Conservation (phyloP, 768 basidiomycete genomes). For the Boletus coccyginus region DNA sequence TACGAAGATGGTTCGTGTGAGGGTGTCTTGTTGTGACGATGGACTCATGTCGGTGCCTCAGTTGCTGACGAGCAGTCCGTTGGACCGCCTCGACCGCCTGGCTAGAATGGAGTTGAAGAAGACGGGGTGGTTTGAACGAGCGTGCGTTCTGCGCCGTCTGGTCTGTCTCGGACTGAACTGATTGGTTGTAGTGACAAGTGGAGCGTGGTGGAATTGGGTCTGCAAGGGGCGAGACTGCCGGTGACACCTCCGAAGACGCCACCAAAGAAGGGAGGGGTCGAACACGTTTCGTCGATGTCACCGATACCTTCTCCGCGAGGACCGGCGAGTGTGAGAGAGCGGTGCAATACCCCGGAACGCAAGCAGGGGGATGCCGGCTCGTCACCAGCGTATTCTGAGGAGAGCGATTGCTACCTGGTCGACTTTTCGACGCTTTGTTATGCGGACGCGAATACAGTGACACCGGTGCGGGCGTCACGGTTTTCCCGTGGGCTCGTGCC, state of each 20-base stretch:
- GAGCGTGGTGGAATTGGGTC: conserved; percentile 25
- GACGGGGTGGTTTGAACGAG: conserved; percentile 31
- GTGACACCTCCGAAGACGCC: conserved; percentile 11
- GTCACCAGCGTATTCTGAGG: conserved; percentile 2
- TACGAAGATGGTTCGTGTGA: conserved; percentile 26
- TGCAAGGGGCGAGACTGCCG: conserved; percentile 6
- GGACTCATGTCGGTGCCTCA: conserved; percentile 10
- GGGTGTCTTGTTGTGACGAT: background rate
- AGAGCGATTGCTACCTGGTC: conserved; percentile 3
- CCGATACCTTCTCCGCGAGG: background rate
- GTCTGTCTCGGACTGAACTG: background rate
- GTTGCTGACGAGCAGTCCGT: conserved; percentile 24
- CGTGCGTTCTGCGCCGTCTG: conserved; percentile 1
- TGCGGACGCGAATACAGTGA: background rate
- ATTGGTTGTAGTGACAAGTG: conserved; percentile 25
- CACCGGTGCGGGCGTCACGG: background rate
- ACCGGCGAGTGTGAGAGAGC: background rate
- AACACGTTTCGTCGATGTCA: background rate
- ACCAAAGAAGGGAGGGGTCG: background rate
- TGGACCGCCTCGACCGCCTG: conserved; percentile 29
- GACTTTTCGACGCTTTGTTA: conserved; percentile 18
- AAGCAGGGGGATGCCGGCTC: background rate
- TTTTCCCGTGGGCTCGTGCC: background rate
- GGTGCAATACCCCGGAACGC: background rate
- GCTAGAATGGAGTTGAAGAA: conserved; percentile 30